phyloP scores from a whole-genome alignment of 1,284 basidiomycete species.

The Meira miltonrushii region DNA sequence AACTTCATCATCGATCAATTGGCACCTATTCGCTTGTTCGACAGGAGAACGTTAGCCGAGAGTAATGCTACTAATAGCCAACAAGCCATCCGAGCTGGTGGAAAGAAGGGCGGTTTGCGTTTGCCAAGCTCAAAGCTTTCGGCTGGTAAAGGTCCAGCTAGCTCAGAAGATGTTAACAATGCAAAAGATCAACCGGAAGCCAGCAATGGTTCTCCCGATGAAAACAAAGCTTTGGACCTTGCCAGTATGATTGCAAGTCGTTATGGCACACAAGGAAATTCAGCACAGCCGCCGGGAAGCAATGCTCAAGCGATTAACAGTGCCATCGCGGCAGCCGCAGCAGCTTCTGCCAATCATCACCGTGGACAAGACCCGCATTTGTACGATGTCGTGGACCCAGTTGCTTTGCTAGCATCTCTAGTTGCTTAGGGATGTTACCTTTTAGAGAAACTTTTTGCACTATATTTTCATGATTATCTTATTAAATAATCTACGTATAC shows the following conservation, averaged over 20 bases:
- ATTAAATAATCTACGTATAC: not conserved
- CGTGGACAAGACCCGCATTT: constrained; percentile 39
- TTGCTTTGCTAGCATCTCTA: constrained; percentile 33
- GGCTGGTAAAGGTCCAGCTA: not conserved
- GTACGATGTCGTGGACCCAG: constrained; percentile 48
- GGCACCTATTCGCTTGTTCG: constrained; percentile 39
- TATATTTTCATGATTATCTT: not conserved
- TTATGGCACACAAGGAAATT: constrained; percentile 10
- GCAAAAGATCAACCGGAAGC: not conserved
- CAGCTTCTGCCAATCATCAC: constrained; percentile 14
- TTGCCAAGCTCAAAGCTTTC: not conserved
- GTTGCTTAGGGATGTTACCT: constrained; percentile 20
- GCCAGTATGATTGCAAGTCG: constrained; percentile 12
- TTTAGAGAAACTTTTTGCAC: not conserved
- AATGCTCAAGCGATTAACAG: constrained; percentile 25
- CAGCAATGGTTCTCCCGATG: not conserved
- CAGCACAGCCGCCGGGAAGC: constrained; percentile 23
- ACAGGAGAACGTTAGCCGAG: constrained; percentile 33
- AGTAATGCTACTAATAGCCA: constrained; percentile 13
- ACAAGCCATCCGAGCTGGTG: too few species aligned
- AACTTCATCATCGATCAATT: constrained; percentile 43
- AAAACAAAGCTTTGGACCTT: constrained; percentile 15
- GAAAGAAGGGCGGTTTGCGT: constrained; percentile 10
- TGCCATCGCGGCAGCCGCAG: constrained; percentile 12
- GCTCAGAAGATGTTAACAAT: not conserved